phyloP scores from a whole-genome alignment of 371 early-diverging fungal species.

The Phascolomyces articulosus region DNA sequence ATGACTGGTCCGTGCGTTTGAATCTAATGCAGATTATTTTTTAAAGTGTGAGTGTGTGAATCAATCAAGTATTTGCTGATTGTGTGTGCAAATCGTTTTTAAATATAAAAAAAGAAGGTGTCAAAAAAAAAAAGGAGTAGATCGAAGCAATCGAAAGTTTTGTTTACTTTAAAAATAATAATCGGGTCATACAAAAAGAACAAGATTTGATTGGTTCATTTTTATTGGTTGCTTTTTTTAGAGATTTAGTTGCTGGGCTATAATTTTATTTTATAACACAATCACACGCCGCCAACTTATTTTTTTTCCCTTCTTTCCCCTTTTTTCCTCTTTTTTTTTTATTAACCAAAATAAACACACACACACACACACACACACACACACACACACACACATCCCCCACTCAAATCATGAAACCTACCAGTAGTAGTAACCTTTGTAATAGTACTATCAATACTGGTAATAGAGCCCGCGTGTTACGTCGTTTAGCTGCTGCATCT shows the following conservation, averaged over 20 bases:
- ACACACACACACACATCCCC: too few relatives aligned
- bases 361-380: too few relatives aligned
- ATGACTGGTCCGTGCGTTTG: not conserved
- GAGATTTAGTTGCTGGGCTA: not conserved
- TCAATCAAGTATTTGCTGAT: too few relatives aligned
- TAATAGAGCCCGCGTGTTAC: slow-evolving; percentile 7
- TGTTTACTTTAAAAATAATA: not conserved
- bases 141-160: not conserved
- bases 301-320: not conserved
- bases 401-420: slow-evolving; percentile 7
- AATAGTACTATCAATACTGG: too few relatives aligned
- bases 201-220: slow-evolving; percentile 4
- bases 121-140: slow-evolving; percentile 1
- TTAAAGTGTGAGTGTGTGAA: too few relatives aligned
- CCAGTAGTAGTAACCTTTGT: not conserved
- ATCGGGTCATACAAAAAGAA: too few relatives aligned
- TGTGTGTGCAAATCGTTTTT: too few relatives aligned
- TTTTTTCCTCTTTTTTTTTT: not conserved
- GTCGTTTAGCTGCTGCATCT: slow-evolving; percentile 6
- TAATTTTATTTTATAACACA: not conserved
- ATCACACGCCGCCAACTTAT: slow-evolving; percentile 1
- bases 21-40: not conserved
- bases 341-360: not conserved
- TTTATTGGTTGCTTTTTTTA: slow-evolving; percentile 2
- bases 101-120: too few relatives aligned